Percentiles rank a stretch among this genome's conserved stretches.
phyloP scores from a whole-genome alignment of 306 rosid species.

The peach (Prunus persica) region DNA sequence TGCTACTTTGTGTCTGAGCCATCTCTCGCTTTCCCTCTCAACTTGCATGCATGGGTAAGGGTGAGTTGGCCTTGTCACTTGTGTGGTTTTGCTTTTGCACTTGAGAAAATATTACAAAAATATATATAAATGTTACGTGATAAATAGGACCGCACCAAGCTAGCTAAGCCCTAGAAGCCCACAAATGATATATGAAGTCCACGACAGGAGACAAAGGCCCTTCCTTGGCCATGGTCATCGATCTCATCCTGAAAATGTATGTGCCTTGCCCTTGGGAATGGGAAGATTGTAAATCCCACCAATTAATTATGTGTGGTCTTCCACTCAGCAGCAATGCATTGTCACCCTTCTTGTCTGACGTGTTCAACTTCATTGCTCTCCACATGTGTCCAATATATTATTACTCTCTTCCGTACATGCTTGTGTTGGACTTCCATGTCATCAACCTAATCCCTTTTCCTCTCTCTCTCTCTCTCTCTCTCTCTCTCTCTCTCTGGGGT shows the following conservation, averaged over 20 bases:
- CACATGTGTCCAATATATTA: conserved; percentile 25
- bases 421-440: conserved; percentile 53
- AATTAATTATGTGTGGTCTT: conserved; percentile 35
- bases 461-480: not conserved
- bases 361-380: conserved; percentile 38
- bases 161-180: not conserved
- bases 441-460: conserved; percentile 44
- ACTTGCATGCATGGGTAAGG: not conserved
- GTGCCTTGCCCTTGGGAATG: conserved; percentile 2
- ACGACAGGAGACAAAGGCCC: conserved; percentile 8
- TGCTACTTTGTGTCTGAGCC: not conserved
- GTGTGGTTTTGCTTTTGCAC: not conserved
- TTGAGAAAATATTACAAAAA: not conserved
- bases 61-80: conserved; percentile 6
- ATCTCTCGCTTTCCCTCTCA: not conserved
- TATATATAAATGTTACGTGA: too few relatives aligned
- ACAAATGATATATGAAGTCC: not conserved
- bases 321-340: conserved; percentile 15
- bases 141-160: too few relatives aligned
- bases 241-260: conserved; percentile 2
- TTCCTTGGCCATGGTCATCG: conserved; percentile 7
- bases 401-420: not conserved
- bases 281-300: conserved; percentile 18
- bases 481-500: not conserved
- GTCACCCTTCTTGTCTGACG: conserved; percentile 11